Evolutionary conservation across 164 flowering plant species (phyloP).

Genomic region (Chimonanthus salicifolius): DNA sequence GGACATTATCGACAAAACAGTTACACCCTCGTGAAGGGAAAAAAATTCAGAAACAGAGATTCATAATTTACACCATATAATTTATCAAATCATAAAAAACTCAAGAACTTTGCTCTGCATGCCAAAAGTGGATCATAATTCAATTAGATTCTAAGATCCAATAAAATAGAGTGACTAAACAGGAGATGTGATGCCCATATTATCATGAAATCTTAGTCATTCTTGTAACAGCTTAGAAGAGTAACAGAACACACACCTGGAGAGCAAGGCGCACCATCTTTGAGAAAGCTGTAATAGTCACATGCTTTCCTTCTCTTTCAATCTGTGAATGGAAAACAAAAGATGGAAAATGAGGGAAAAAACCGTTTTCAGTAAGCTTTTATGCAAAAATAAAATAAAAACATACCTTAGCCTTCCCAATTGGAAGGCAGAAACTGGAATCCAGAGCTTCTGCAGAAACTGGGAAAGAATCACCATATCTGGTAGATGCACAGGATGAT

Average conservation of each 20-base stretch:
- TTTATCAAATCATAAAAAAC: not conserved
- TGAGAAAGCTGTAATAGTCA: constrained; percentile 81
- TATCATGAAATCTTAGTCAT: too few relatives aligned
- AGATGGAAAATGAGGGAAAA: not conserved
- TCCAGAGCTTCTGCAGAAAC: constrained; percentile 85
- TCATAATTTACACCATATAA: not conserved
- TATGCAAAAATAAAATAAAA: not conserved
- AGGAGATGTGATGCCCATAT: too few relatives aligned
- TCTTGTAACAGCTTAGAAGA: not conserved
- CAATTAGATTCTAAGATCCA: too few relatives aligned
- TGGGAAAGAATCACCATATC: constrained; percentile 93
- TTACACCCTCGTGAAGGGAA: too few relatives aligned
- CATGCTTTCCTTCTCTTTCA: constrained; percentile 82
- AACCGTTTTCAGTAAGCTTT: not conserved
- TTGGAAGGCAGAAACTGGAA: constrained; percentile 78
- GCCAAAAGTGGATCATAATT: too few relatives aligned
- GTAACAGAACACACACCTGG: constrained; percentile 43
- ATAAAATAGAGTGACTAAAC: too few relatives aligned
- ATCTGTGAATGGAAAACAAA: constrained; percentile 38
- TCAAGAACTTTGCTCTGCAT: not conserved
- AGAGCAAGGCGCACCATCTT: constrained; percentile 91
- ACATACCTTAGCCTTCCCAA: constrained; percentile 88
- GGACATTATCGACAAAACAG: constrained; percentile 5
- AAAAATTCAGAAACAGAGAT: too few relatives aligned
- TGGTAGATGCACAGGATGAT: constrained; percentile 16